Evolutionary conservation across 306 rosid genomes (phyloP).

Genomic region (Abrus pulchellus): DNA sequence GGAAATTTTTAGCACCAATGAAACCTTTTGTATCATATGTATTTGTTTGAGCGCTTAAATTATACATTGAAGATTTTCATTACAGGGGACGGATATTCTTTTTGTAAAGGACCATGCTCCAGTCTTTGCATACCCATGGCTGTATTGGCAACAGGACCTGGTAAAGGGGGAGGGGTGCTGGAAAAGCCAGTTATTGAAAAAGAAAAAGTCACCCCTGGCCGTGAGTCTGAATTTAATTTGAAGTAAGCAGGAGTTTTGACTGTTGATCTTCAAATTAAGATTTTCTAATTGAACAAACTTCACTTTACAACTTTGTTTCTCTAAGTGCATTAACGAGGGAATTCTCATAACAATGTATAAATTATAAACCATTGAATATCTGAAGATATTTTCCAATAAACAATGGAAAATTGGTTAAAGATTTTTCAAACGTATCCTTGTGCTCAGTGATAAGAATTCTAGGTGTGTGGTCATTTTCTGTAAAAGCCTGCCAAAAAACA

Average conservation of each 20-base stretch:
- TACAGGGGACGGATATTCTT: conserved; percentile 67
- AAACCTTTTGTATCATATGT: conserved; percentile 20
- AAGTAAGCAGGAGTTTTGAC: conserved; percentile 55
- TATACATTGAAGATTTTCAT: conserved; percentile 41
- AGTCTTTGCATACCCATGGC: conserved; percentile 63
- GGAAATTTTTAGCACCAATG: background rate
- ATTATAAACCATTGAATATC: background rate
- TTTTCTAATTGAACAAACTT: background rate
- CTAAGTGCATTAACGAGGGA: background rate
- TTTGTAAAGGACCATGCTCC: conserved; percentile 66
- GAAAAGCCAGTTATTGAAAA: conserved; percentile 73
- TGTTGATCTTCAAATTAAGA: conserved; percentile 22
- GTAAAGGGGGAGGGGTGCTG: conserved; percentile 72
- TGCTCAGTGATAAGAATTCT: conserved; percentile 20
- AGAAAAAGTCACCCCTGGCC: conserved; percentile 66
- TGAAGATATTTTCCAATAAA: conserved; percentile 25
- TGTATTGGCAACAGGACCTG: conserved; percentile 55
- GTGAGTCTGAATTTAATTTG: conserved; percentile 78
- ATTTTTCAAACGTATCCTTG: background rate
- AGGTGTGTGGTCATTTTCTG: conserved; percentile 11
- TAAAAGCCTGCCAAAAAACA: background rate
- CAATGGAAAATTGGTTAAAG: background rate
- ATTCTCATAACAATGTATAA: background rate
- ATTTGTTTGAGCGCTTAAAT: conserved; percentile 22
- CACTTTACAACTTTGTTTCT: background rate